Conservation (phyloP, 2,329 filamentous ascomycete genomes). For the Calonectria pteridis region DNA sequence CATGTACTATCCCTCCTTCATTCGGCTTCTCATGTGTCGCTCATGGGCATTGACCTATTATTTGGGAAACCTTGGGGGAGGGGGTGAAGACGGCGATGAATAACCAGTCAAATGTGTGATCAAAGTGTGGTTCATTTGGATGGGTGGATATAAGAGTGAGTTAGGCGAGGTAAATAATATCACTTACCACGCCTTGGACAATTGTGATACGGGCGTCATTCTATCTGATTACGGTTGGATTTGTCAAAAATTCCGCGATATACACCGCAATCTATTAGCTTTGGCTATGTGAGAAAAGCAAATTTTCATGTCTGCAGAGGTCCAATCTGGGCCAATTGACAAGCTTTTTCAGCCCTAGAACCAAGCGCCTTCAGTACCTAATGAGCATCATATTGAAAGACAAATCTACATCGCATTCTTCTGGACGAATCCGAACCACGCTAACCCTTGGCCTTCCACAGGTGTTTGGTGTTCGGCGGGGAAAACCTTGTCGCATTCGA, state of each 20-base stretch:
- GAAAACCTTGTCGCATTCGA: background rate
- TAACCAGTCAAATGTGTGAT: background rate
- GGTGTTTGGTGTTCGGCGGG: background rate
- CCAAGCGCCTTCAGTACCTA: background rate
- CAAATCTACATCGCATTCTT: background rate
- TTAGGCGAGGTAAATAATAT: too few relatives aligned
- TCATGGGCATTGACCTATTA: background rate
- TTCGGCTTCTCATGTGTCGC: background rate
- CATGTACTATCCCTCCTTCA: background rate
- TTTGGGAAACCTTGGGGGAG: too few relatives aligned
- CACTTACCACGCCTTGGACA: background rate
- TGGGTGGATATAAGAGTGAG: too few relatives aligned
- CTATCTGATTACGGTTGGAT: background rate
- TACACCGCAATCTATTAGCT: too few relatives aligned
- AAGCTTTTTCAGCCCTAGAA: background rate
- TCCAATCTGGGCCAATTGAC: background rate
- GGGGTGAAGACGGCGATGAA: background rate
- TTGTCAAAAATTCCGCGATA: background rate
- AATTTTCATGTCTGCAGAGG: background rate
- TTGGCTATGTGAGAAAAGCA: background rate
- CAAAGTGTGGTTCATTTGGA: background rate
- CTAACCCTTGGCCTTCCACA: background rate
- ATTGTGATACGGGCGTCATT: background rate
- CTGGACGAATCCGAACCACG: background rate
- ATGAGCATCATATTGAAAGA: background rate